Evolutionary conservation across 192 early-diverging fungal genomes (phyloP), one percentile per base, ranked within the genome.

Genomic region (Jimgerdemannia flammicorona): DNA sequence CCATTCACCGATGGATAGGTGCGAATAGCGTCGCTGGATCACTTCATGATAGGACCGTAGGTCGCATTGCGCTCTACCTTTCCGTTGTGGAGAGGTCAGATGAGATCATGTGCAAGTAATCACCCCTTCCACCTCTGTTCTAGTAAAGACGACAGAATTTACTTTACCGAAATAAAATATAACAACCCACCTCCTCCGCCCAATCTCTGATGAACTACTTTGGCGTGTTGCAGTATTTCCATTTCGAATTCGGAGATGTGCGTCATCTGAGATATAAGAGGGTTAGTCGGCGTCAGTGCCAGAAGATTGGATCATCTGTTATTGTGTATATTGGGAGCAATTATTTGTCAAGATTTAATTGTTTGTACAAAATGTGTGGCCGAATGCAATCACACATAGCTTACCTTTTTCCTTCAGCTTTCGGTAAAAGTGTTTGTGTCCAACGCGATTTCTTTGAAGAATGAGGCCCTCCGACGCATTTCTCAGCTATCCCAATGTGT

Each of bases 151-250:
- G 29, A 29, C 29, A 29, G 0, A 29, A 29, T 0, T 29, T 1
- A 0, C 29, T 1, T 29, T 29, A 59, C 6, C 49, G 0, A 59
- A 59, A 1, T 6, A 59, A 14, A 59, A 59, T 1, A 59, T 59
- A 2, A 7, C 11, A 3, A 43, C 83, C 66, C 87, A 92, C 91
- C 69, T 96, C 95, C 41, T 54, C 85, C 17, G 92, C 88, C 98
- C 98, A 99, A 79, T 99, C 98, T 29, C 98, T 85, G 43, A 96
- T 95, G 88, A 98, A 94, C 78, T 98, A 97, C 72, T 93, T 91
- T 67, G 98, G 80, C 0, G 95, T 98, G 70, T 90, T 92, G 40
- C 10, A 98, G 84, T 80, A 95, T 97, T 73, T 96, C 95, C 91
- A 96, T 94, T 66, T 97, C 93, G 44, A 79, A 79, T 49, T 93